phyloP scores from a whole-genome alignment of 495 filamentous ascomycete species.

The Hypoxylon trugodes region DNA sequence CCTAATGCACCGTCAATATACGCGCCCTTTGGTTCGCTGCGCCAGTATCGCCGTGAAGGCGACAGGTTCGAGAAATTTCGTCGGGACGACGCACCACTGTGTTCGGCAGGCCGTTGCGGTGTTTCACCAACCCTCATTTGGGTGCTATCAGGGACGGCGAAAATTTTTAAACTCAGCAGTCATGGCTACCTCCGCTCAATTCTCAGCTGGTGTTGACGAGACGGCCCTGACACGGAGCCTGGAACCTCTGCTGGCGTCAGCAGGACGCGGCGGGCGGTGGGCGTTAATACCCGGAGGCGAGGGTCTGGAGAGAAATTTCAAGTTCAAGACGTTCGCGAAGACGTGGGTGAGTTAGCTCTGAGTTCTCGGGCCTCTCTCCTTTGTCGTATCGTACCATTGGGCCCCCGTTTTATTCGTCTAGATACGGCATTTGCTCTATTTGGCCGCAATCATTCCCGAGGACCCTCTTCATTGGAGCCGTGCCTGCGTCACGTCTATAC shows the following conservation, averaged over 20 bases:
- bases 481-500: conserved; percentile 1
- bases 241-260: conserved; percentile 42
- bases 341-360: conserved; percentile 61
- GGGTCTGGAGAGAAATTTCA: conserved; percentile 65
- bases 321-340: conserved; percentile 69
- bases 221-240: conserved; percentile 31
- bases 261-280: conserved; percentile 58
- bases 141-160: conserved; percentile 9
- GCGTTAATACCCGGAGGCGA: conserved; percentile 56
- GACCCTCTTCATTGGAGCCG: conserved; percentile 8
- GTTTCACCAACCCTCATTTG: conserved; percentile 4
- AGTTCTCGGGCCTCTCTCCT: neutral
- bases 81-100: neutral
- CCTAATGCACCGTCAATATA: conserved; percentile 26
- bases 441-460: conserved; percentile 6
- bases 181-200: conserved; percentile 22
- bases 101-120: neutral
- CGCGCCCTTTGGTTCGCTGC: conserved; percentile 21
- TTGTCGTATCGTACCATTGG: conserved; percentile 13
- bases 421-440: conserved; percentile 22
- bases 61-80: neutral
- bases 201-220: conserved; percentile 46
- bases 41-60: neutral
- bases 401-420: neutral
- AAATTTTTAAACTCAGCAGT: conserved; percentile 2